Evolutionary conservation across 768 basidiomycete genomes (phyloP).

Genomic region (Leucocoprinus sp.): DNA sequence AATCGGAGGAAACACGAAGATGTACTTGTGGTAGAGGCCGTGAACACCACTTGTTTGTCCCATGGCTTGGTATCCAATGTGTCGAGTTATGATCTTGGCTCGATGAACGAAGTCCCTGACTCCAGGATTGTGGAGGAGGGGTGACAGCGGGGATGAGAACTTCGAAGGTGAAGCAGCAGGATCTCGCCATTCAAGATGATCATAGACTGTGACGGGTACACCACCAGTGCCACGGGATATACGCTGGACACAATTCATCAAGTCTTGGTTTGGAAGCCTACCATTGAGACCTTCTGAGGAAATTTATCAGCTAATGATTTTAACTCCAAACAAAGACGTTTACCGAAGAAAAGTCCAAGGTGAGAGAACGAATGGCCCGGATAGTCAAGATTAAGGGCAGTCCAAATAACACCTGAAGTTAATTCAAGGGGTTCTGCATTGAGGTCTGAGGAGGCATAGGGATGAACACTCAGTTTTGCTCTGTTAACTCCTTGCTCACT

Average conservation of each 20-base stretch:
- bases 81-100: constrained; percentile 60
- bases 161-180: constrained; percentile 19
- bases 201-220: constrained; percentile 75
- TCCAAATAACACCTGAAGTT: constrained; percentile 89
- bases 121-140: constrained; percentile 31
- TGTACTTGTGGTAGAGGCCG: constrained; percentile 81
- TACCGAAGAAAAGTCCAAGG: constrained; percentile 91
- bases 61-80: constrained; percentile 65
- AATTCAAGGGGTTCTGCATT: constrained; percentile 52
- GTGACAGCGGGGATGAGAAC: constrained; percentile 36
- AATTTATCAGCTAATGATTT: constrained; percentile 5
- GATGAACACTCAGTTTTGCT: background rate
- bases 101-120: constrained; percentile 48
- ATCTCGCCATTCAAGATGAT: constrained; percentile 53
- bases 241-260: constrained; percentile 72
- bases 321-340: constrained; percentile 15
- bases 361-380: constrained; percentile 96
- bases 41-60: constrained; percentile 86
- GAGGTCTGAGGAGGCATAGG: constrained; percentile 40
- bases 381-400: constrained; percentile 89
- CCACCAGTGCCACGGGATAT: constrained; percentile 68
- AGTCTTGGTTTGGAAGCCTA: constrained; percentile 91
- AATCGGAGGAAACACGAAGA: constrained; percentile 2
- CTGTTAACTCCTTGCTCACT: constrained; percentile 33
- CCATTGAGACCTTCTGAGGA: constrained; percentile 87